Evolutionary conservation across 1,284 basidiomycete species (phyloP), one percentile per base, ranked within the genome.

Genomic region (Microbotryum saponariae): DNA sequence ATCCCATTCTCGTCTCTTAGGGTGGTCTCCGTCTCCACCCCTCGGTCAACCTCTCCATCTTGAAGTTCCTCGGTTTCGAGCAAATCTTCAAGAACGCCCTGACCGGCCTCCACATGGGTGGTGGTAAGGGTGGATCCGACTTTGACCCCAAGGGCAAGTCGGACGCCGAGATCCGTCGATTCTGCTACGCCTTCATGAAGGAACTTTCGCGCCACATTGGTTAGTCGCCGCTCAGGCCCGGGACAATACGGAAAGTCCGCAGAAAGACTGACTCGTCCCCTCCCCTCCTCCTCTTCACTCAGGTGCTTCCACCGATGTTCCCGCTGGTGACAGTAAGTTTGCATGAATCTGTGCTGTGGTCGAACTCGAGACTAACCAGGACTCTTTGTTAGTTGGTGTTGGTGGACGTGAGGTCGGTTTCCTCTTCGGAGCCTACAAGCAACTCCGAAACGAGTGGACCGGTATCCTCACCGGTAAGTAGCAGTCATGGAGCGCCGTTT

Each of bases 31-130:
- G 87, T 70, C 81, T 89, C 62, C 87, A 88, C 80, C 85, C 86
- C 65, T 83, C 84, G 60, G 87, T 89, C 77, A 89, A 88, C 79
- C 82, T 89, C 49, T 87, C 85, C 69, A 87, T 89, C 76, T 82
- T 89, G 77, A 89, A 89, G 76, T 89, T 89, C 84, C 82, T 89
- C 69, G 87, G 86, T 59, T 87, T 88, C 75, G 87, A 89, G 78
- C 83, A 84, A 76, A 86, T 83, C 71, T 88, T 89, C 82, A 89
- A 89, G 78, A 89, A 89, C 76, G 87, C 87, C 46, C 80, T 89
- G 37, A 88, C 87, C 31, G 86, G 86, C 54, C 79, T 88, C 65
- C 82, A 79, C 76, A 87, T 88, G 82, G 87, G 87, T 70, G 87
- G 86, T 73, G 81, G 79, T 68, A 77, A 77, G 70, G 74, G 74